Percentiles rank a stretch among this genome's conserved stretches.
These are phyloP conservation scores for Acrodontium crateriforme DNA, from an alignment of 2,329 filamentous ascomycete genomes.

Conservation along the genomic window DNA sequence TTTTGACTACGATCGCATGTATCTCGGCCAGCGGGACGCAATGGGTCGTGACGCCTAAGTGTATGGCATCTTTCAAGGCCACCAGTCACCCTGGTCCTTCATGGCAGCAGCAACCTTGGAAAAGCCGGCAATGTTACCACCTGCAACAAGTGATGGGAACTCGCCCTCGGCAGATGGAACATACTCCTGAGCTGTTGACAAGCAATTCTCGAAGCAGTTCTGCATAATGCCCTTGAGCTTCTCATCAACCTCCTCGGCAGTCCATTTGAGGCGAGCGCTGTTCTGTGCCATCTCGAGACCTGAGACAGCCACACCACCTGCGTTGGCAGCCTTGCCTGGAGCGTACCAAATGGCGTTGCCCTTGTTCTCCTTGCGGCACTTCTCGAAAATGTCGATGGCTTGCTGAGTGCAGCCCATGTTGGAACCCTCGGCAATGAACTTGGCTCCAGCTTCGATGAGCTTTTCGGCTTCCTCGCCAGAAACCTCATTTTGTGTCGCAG, in stretches of 20 bases:
- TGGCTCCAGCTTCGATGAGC: constrained; percentile 60
- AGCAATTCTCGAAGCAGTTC: constrained; percentile 76
- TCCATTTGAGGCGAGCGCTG: constrained; percentile 75
- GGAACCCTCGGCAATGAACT: constrained; percentile 88
- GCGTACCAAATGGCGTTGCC: constrained; percentile 81
- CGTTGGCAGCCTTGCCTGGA: constrained; percentile 90
- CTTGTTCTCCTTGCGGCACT: constrained; percentile 53
- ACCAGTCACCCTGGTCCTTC: constrained; percentile 97
- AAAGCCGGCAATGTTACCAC: constrained; percentile 95
- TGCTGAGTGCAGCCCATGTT: constrained; percentile 99
- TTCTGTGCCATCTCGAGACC: constrained; percentile 99
- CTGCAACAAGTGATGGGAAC: constrained; percentile 79
- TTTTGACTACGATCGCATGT: no score
- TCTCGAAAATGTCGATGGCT: constrained; percentile 88
- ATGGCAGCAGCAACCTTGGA: constrained; percentile 91
- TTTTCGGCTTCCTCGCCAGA: constrained; percentile 77
- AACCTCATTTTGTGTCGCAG: constrained; percentile 96
- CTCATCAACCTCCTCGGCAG: constrained; percentile 73
- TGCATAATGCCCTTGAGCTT: constrained; percentile 94
- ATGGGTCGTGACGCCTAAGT: no score
- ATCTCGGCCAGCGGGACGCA: no score
- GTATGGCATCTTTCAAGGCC: no score
- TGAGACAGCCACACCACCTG: constrained; percentile 91
- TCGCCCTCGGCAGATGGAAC: constrained; percentile 65
- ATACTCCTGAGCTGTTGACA: constrained; percentile 82